Evolutionary conservation across 2,329 filamentous ascomycete genomes (phyloP), one percentile per base, ranked within the genome.

Genomic region (Paracoccidioides lutzii): DNA sequence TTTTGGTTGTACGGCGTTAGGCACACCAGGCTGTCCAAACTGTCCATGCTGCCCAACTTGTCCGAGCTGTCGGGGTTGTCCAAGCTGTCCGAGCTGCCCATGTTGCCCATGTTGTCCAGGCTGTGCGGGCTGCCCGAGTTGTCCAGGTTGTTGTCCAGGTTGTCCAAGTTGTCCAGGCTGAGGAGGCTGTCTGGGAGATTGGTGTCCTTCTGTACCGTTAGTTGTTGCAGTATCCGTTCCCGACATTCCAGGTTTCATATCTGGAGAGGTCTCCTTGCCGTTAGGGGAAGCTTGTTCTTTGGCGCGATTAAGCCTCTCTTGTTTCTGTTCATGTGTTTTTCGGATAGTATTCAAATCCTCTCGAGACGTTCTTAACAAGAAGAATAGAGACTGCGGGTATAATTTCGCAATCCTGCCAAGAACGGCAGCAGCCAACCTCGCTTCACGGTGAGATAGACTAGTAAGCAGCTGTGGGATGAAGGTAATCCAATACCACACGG

Each of bases 401-500:
- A 87, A 84, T 75, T 96, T 96, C 53, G 93, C 93, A 66, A 99
- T 89, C 76, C 93, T 95, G 30, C 89, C 81, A 15, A 99, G 79
- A 52, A 99, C 88, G 52, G 82, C 81, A 67, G 93, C 87, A 46
- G 91, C 88, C 50, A 94, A 85, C 4, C 84, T 83, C 10, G 90
- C 91, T 71, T 99, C 94, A 63, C 91, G 90, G 66, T 96, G 85
- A 2, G 88, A 88, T 52, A 98, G 78, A 53, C 91, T 93, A 45
- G 89, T 91, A 37, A 99, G 81, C 44, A 99, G 79, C 71, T 99
- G 93, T 15, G 93, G 93, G 60, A 99, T 97, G 69, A 95, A 98
- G 0, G 91, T 97, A 63, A 97, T 96, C 93, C 93, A 99, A 73
- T 97, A 98, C 93, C 93, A 99, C 10, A 95, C 89, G 0, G 90